Conservation (phyloP, 2,329 filamentous ascomycete species). For the Botrytis medusae region DNA sequence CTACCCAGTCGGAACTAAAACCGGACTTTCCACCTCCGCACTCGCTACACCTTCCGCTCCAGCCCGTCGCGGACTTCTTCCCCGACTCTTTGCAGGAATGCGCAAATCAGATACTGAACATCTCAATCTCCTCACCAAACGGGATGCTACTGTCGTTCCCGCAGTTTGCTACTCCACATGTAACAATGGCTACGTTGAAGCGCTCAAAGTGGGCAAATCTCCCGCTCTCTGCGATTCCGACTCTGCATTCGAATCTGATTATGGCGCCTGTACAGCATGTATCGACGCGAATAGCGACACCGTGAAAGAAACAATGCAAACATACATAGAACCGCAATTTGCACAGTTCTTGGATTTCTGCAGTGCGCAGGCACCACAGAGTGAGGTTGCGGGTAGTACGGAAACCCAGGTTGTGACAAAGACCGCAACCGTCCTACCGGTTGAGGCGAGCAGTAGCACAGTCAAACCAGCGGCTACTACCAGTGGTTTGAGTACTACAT, state of each 20-base stretch:
- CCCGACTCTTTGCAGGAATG: neutral
- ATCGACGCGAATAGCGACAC: conserved; percentile 24
- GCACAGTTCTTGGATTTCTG: conserved; percentile 34
- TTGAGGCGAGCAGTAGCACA: neutral
- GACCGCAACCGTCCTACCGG: conserved; percentile 1
- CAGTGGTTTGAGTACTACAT: neutral
- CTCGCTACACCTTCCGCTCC: neutral
- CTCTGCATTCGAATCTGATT: conserved; percentile 46
- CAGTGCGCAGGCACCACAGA: conserved; percentile 23
- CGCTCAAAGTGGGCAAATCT: conserved; percentile 49
- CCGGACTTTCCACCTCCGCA: conserved; percentile 15
- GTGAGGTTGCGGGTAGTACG: conserved; percentile 23
- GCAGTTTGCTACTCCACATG: conserved; percentile 54
- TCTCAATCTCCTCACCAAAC: conserved; percentile 39
- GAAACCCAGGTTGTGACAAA: conserved; percentile 11
- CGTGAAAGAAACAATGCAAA: conserved; percentile 7
- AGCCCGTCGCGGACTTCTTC: neutral
- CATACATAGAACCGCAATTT: conserved; percentile 33
- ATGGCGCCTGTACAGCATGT: conserved; percentile 43
- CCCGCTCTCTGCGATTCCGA: conserved; percentile 45
- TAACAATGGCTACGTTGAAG: conserved; percentile 51
- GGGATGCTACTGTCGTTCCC: conserved; percentile 45
- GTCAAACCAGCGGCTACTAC: neutral
- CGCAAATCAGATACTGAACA: neutral
- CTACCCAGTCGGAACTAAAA: conserved; percentile 30